phyloP scores from a whole-genome alignment of 2,329 filamentous ascomycete species.

The Ophiostoma sp. region DNA sequence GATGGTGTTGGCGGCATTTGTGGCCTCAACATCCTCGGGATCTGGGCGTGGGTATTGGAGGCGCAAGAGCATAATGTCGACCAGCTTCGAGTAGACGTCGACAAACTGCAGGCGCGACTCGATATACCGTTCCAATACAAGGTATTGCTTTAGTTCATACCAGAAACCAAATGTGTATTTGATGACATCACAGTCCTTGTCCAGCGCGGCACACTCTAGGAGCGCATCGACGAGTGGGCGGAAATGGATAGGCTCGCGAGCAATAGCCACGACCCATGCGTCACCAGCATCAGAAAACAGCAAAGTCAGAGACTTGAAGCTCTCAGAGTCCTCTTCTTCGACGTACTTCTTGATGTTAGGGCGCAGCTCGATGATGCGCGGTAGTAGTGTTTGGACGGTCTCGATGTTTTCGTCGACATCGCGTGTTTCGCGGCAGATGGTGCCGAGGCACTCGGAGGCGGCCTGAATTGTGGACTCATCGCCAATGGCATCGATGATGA shows the following conservation, averaged over 20 bases:
- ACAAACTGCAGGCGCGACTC: conserved; percentile 70
- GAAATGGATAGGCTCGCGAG: conserved; percentile 75
- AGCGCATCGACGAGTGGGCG: conserved; percentile 80
- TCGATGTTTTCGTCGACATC: conserved; percentile 88
- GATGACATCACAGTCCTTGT: conserved; percentile 85
- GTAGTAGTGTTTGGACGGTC: conserved; percentile 76
- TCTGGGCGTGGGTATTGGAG: conserved; percentile 80
- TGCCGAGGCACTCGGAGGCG: conserved; percentile 86
- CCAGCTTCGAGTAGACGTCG: conserved; percentile 79
- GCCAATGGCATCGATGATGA: conserved; percentile 71
- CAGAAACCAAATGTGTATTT: conserved; percentile 94
- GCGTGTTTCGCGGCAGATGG: conserved; percentile 83
- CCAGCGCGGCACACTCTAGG: conserved; percentile 82
- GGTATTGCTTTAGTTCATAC: conserved; percentile 96
- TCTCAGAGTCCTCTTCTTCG: conserved; percentile 75
- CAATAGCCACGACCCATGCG: conserved; percentile 88
- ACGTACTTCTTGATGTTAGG: conserved; percentile 71
- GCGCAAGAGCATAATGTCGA: conserved; percentile 88
- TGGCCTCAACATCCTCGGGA: conserved; percentile 60
- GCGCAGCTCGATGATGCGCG: conserved; percentile 67
- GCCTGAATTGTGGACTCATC: conserved; percentile 75
- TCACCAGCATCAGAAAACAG: conserved; percentile 91
- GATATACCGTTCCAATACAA: conserved; percentile 84
- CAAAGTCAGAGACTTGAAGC: conserved; percentile 81
- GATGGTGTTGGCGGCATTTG: conserved; percentile 38